phyloP scores from a whole-genome alignment of 805 yeast species.

The Candida ulmi region DNA sequence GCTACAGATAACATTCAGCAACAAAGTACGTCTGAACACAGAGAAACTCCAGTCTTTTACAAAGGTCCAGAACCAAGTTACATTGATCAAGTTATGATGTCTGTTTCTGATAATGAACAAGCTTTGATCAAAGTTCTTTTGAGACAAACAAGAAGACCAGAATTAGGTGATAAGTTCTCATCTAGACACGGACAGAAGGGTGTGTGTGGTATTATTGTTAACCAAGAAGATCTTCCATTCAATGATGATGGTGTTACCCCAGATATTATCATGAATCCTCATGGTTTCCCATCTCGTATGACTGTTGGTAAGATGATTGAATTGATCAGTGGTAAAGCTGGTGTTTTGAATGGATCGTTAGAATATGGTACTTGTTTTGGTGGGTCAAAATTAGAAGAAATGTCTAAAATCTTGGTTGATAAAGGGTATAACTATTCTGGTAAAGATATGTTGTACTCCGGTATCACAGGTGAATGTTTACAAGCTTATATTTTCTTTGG shows the following conservation, averaged over 20 bases:
- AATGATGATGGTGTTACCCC: conserved; percentile 89
- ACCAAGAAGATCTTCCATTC: conserved; percentile 95
- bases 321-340: conserved; percentile 94
- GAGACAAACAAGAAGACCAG: conserved; percentile 96
- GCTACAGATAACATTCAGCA: conserved; percentile 53
- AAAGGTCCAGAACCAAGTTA: conserved; percentile 95
- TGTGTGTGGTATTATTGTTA: conserved; percentile 97
- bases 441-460: conserved; percentile 95
- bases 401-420: conserved; percentile 85
- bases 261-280: conserved; percentile 98
- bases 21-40: conserved; percentile 46
- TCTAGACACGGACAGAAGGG: conserved; percentile 99
- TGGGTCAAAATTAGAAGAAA: conserved; percentile 92
- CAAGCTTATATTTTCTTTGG: conserved; percentile 98
- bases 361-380: conserved; percentile 99
- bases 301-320: conserved; percentile 99
- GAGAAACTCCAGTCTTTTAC: conserved; percentile 88
- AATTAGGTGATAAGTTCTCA: conserved; percentile 94
- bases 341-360: conserved; percentile 84
- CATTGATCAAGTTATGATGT: conserved; percentile 96
- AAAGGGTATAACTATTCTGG: conserved; percentile 94
- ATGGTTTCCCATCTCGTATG: conserved; percentile 99
- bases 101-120: conserved; percentile 92
- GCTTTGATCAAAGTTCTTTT: conserved; percentile 87
- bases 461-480: conserved; percentile 94